Percentiles rank a stretch among this genome's conserved stretches.
Evolutionary conservation across 345 rosid species (phyloP).

Genomic region (Punica granatum): DNA sequence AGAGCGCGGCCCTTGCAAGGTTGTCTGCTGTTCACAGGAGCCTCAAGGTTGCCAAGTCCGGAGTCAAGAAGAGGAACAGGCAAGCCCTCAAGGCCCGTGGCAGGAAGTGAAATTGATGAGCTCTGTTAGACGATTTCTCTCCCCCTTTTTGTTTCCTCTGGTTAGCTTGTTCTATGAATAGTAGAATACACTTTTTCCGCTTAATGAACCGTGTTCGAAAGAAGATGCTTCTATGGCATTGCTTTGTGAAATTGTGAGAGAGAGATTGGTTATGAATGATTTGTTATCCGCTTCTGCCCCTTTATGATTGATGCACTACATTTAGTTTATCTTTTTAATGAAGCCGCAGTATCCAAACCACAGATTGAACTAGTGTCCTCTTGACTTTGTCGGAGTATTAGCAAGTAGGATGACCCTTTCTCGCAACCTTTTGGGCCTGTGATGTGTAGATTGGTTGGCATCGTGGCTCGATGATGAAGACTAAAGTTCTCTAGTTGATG

Average conservation of each 20-base stretch:
- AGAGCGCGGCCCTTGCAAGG: constrained; percentile 83
- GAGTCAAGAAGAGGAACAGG: constrained; percentile 88
- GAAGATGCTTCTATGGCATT: background rate
- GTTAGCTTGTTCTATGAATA: background rate
- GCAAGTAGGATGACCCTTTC: no score
- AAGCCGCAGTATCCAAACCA: background rate
- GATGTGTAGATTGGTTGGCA: no score
- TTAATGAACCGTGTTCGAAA: background rate
- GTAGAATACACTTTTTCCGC: background rate
- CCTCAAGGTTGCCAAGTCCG: constrained; percentile 78
- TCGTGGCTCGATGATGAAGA: no score
- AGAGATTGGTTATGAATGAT: background rate
- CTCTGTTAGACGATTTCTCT: background rate
- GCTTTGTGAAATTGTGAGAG: background rate
- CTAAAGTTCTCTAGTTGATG: no score
- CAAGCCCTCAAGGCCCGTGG: constrained; percentile 35
- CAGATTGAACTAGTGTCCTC: no score
- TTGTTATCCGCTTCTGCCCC: background rate
- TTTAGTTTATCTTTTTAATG: no score
- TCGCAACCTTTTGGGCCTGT: no score
- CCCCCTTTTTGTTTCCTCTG: background rate
- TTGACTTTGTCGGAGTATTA: no score
- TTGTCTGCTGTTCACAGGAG: constrained; percentile 73
- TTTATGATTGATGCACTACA: background rate
- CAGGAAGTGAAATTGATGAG: constrained; percentile 22